Percentiles rank a stretch among this genome's conserved stretches.
Evolutionary conservation across 108 stramenopile species (phyloP).

Genomic region (Conticribra guillardii): DNA sequence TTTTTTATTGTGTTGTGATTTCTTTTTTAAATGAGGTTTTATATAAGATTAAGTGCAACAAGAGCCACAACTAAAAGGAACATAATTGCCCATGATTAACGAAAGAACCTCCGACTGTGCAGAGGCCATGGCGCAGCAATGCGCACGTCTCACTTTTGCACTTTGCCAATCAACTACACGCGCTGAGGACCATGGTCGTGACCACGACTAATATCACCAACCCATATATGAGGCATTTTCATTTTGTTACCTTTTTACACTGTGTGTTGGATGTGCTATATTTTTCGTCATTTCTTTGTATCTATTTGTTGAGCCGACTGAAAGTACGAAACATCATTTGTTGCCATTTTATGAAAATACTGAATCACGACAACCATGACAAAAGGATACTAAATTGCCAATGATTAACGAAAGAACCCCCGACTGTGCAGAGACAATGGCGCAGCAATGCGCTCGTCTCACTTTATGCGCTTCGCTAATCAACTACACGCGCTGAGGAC

Average conservation of each 20-base stretch:
- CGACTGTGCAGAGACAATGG: conserved; percentile 30
- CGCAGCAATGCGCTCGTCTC: conserved; percentile 43
- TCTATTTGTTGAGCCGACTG: too few species aligned
- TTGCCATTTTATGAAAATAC: too few species aligned
- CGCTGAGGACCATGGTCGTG: conserved; percentile 45
- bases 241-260: too few species aligned
- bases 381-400: conserved; percentile 17
- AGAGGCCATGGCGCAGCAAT: conserved; percentile 35
- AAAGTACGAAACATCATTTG: too few species aligned
- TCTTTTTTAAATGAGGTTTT: too few species aligned
- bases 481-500: conserved; percentile 46
- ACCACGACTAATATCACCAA: conserved; percentile 45
- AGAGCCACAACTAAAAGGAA: too few species aligned
- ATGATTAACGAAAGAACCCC: conserved; percentile 45
- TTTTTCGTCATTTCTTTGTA: too few species aligned
- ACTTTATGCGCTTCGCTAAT: conserved; percentile 47
- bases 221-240: conserved; percentile 11
- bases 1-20: too few species aligned
- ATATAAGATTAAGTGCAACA: too few species aligned
- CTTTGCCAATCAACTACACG: conserved; percentile 47
- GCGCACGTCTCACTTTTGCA: conserved; percentile 48
- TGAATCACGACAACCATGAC: too few species aligned
- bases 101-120: conserved; percentile 34
- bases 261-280: background rate
- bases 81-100: conserved; percentile 39